Conservation (phyloP, 2,329 filamentous ascomycete genomes). For the Curvularia sp. region DNA sequence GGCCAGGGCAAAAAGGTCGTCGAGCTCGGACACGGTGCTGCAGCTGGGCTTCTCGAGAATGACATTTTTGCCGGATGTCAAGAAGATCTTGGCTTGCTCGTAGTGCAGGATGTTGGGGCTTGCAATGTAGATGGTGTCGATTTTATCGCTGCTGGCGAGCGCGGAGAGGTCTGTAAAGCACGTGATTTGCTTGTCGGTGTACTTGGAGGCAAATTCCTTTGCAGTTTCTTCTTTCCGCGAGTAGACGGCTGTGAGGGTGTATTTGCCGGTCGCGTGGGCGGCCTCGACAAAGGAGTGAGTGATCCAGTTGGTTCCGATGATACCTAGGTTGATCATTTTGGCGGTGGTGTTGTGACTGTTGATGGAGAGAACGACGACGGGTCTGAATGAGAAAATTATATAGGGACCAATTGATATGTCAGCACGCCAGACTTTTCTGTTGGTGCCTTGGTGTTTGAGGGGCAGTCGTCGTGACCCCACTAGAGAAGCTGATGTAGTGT, state of each 20-base stretch:
- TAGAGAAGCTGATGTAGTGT: constrained; percentile 12
- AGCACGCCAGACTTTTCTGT: constrained; percentile 10
- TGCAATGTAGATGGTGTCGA: constrained; percentile 58
- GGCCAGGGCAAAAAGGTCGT: constrained; percentile 53
- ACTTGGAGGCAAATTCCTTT: constrained; percentile 53
- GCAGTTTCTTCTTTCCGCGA: constrained; percentile 55
- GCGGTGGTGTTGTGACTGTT: not conserved
- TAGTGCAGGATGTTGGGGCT: constrained; percentile 59
- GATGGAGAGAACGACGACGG: not conserved
- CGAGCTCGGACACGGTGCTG: constrained; percentile 52
- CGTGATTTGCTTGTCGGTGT: constrained; percentile 39
- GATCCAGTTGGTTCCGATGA: constrained; percentile 60
- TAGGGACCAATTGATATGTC: constrained; percentile 3
- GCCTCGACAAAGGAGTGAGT: constrained; percentile 56
- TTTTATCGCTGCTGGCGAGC: constrained; percentile 48
- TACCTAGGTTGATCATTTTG: constrained; percentile 53
- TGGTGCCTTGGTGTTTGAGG: constrained; percentile 11
- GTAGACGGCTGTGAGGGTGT: constrained; percentile 56
- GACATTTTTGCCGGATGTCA: constrained; percentile 56
- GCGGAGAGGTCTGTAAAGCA: constrained; percentile 51
- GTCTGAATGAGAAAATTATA: constrained; percentile 1
- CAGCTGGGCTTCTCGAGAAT: constrained; percentile 60
- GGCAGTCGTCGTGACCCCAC: constrained; percentile 25
- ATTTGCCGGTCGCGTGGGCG: constrained; percentile 53
- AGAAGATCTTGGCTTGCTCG: constrained; percentile 53